Evolutionary conservation across 768 basidiomycete genomes (phyloP).

Genomic region (Phlegmacium glaucopus): DNA sequence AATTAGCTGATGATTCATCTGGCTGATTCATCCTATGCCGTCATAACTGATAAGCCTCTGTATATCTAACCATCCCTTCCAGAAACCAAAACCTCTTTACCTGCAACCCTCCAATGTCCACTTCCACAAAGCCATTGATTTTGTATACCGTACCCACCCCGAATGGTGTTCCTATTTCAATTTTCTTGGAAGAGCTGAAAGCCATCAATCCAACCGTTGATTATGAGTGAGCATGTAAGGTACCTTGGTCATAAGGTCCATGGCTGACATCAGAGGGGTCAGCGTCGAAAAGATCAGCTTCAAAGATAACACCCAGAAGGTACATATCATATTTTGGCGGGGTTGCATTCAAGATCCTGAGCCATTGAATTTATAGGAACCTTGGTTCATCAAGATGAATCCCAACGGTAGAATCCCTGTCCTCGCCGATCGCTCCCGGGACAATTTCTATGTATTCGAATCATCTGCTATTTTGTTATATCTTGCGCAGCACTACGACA

Average conservation of each 20-base stretch:
- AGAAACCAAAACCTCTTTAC: too few relatives aligned
- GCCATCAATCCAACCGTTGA: slow-evolving; percentile 43
- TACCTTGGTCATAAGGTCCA: not conserved
- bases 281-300: slow-evolving; percentile 57
- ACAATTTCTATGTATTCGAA: slow-evolving; percentile 70
- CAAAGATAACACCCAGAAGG: slow-evolving; percentile 70
- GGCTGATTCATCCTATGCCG: too few relatives aligned
- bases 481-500: slow-evolving; percentile 78
- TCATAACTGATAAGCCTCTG: too few relatives aligned
- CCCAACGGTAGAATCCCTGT: slow-evolving; percentile 74
- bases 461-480: slow-evolving; percentile 83
- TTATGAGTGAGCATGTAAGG: slow-evolving; percentile 41
- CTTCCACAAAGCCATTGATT: slow-evolving; percentile 37
- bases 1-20: too few relatives aligned
- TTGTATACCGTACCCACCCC: slow-evolving; percentile 58
- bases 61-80: too few relatives aligned
- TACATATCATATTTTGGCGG: slow-evolving; percentile 9
- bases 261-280: slow-evolving; percentile 1
- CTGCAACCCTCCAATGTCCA: slow-evolving; percentile 25
- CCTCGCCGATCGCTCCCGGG: slow-evolving; percentile 56
- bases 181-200: slow-evolving; percentile 63
- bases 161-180: slow-evolving; percentile 51
- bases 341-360: not conserved
- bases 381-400: slow-evolving; percentile 74
- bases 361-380: slow-evolving; percentile 32